Evolutionary conservation across 2,329 filamentous ascomycete genomes (phyloP), one percentile per base, ranked within the genome.

Genomic region (Cadophora gregata): DNA sequence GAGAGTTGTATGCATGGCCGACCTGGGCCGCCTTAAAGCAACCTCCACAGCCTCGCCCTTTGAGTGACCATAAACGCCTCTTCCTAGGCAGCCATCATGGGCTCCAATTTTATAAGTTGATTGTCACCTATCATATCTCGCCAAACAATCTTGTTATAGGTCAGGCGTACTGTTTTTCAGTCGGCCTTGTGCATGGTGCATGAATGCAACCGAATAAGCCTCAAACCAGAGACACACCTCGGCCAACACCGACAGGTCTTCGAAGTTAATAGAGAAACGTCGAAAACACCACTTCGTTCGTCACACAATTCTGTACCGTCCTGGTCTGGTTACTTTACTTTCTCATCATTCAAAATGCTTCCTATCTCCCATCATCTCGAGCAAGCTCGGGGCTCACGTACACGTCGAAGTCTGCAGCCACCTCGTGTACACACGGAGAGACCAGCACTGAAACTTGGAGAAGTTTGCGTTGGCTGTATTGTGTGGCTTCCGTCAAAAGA

Each of bases 381-480:
- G 10, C 25, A 29, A 16, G 25, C 24, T 29, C 24, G 24, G 29
- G 25, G 10, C 25, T 51, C 48, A 19, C 48, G 24, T 7, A 10
- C 21, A 51, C 24, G 4, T 27, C n/a, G n/a, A n/a, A n/a, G n/a
- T n/a, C 25, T 29, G 24, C 48, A 51, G 14, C 48, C 48, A 29
- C 9, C 48, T 12, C 48, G 25, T 3, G 24, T 16, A 51, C 48
- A 51, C 4, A 29, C 25, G 25, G 48, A 51, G 7, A 51, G 24
- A 27, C 48, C 48, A 16, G 12, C 24, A 14, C 16, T 67, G 19
- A 42, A 59, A 38, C 33, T 63, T 19, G 36, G 27, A 1, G 69
- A 72, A 62, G 19, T 72, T 12, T 72, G 69, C 51, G 66, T 67
- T 6, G 70, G 69, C 7, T 70, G 67, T 33, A 68, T 72, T 36